Evolutionary conservation across 345 rosid species (phyloP), one percentile per base, ranked within the genome.

Genomic region (Eutrema japonicum): DNA sequence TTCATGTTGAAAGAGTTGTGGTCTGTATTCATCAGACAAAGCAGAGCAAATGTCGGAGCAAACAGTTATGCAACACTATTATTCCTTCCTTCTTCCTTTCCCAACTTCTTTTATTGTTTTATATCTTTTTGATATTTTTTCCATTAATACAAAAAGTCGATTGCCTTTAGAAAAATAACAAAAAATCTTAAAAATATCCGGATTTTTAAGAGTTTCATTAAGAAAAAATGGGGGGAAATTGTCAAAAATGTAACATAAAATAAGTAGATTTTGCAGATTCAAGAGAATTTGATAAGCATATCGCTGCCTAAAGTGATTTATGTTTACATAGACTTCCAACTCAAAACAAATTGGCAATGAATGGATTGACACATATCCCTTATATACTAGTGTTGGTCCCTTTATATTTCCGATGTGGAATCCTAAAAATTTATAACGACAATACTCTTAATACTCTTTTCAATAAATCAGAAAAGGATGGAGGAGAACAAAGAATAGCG

Each of bases 1-100:
- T 76, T 70, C 67, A 77, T 70, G 76, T 69, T 37, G 18, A 26
- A 50, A 64, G 80, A 77, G 72, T 77, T 70, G 79, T 70, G 76
- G 80, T 70, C 76, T 55, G 66, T 55, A 77, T 77, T 77, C 76
- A 64, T 64, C 67, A 77, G 76, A 77, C 80, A 77, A 56, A 70
- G 42, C 76, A 37, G 76, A 77, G 75, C 45, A 69, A 70, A 36
- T 77, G 74, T 70, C 71, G 76, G 79, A 37, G 41, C 11, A 64
- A 64, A 70, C 73, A 67, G 56, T 75, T 66, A 36, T 29, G 58
- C 58, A 5, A 32, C 46, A 51, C 56, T 68, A 26, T 68, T 45
- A 72, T 63, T 72, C 76, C 54, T 74, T 67, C 42, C 77, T 74
- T 73, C 14, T 6, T 49, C 66, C 37, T 33, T 59, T 55, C 38